A percentile compares a stretch with the other conserved stretches of the same genome.
Conservation (phyloP, 2,329 filamentous ascomycete species). For the Fusarium bactridioides region DNA sequence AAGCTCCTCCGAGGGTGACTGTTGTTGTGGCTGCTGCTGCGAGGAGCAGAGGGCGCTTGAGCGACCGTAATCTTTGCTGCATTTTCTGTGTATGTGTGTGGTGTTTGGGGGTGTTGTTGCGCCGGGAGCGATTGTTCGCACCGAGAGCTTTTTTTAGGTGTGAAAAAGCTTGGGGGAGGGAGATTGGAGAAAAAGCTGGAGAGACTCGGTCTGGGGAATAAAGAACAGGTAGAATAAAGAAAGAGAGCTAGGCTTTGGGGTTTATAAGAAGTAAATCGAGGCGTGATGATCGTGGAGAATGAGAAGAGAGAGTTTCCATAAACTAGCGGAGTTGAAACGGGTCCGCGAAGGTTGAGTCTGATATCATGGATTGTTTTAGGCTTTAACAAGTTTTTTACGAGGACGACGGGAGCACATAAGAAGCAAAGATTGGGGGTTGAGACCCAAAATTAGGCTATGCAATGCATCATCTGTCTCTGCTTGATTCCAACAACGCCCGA, state of each 20-base stretch:
- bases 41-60: constrained; percentile 47
- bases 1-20: constrained; percentile 42
- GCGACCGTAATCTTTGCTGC: constrained; percentile 46
- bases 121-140: not conserved
- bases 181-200: constrained; percentile 18
- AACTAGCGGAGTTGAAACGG: constrained; percentile 26
- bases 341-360: constrained; percentile 4
- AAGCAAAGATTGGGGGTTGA: constrained; percentile 11
- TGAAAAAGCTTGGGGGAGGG: not conserved
- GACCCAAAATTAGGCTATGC: constrained; percentile 20
- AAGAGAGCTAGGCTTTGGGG: not conserved
- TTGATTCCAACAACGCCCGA: not conserved
- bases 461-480: not conserved
- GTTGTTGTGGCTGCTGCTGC: constrained; percentile 44
- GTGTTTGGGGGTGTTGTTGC: constrained; percentile 4
- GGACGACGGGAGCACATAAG: not conserved
- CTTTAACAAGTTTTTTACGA: constrained; percentile 13
- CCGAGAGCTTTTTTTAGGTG: not conserved
- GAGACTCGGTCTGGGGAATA: constrained; percentile 8
- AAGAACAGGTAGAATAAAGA: not conserved
- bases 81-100: constrained; percentile 36
- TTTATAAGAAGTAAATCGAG: constrained; percentile 19
- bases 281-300: constrained; percentile 15
- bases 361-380: constrained; percentile 15
- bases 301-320: constrained; percentile 15